Conservation (phyloP, 2,329 filamentous ascomycete genomes). For the Tolypocladium amazonense region DNA sequence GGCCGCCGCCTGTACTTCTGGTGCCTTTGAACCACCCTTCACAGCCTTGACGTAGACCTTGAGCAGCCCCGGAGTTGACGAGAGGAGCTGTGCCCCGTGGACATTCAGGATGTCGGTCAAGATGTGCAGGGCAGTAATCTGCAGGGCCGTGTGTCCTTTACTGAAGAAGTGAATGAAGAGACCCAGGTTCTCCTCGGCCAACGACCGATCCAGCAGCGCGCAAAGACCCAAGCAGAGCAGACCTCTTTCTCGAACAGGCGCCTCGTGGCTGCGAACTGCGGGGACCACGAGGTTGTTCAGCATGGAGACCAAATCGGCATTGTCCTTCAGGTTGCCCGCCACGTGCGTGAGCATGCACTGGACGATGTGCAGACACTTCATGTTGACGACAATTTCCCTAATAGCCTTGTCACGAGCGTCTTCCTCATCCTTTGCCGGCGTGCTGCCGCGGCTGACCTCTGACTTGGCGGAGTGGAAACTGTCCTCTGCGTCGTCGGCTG, state of each 20-base stretch:
- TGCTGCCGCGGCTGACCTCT: constrained; percentile 61
- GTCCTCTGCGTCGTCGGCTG: constrained; percentile 44
- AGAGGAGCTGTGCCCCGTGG: constrained; percentile 69
- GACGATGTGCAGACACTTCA: constrained; percentile 95
- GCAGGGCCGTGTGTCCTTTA: constrained; percentile 82
- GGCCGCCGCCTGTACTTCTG: constrained; percentile 70
- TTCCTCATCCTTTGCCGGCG: constrained; percentile 47
- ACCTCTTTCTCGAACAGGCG: constrained; percentile 82
- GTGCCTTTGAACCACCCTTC: constrained; percentile 56
- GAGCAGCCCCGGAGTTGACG: constrained; percentile 56
- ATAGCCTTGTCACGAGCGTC: constrained; percentile 66
- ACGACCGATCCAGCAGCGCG: constrained; percentile 79
- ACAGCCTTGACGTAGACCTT: constrained; percentile 82
- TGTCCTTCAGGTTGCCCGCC: constrained; percentile 75
- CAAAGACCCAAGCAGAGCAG: constrained; percentile 84
- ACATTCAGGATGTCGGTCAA: constrained; percentile 87
- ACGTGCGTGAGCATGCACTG: constrained; percentile 97
- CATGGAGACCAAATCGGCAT: constrained; percentile 91
- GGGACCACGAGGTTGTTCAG: constrained; percentile 94
- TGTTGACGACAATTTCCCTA: constrained; percentile 89
- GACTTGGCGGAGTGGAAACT: constrained; percentile 93
- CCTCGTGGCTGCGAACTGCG: constrained; percentile 85
- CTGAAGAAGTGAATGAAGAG: constrained; percentile 94
- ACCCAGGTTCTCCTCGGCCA: constrained; percentile 83
- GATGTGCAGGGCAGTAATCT: constrained; percentile 84